Evolutionary conservation across 345 rosid genomes (phyloP).

Genomic region (Excoecaria cochinchinensis): DNA sequence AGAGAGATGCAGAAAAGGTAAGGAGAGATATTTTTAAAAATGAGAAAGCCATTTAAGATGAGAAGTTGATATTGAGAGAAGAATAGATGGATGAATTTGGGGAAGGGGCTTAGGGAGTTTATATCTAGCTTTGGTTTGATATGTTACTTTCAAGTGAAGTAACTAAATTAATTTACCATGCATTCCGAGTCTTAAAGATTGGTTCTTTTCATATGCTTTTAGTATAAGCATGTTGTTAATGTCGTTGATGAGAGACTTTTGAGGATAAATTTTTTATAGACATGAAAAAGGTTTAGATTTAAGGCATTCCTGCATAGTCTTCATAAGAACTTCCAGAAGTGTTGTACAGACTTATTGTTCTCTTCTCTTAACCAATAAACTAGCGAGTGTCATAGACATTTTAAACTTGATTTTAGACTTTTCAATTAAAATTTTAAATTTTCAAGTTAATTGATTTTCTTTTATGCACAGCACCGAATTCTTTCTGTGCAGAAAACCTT

Average conservation of each 20-base stretch:
- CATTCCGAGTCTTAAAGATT: constrained; percentile 45
- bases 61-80: background rate
- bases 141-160: constrained; percentile 61
- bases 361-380: too few species aligned
- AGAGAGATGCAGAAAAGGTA: constrained; percentile 33
- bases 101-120: constrained; percentile 16
- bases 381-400: too few species aligned
- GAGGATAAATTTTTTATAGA: background rate
- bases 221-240: constrained; percentile 28
- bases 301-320: too few species aligned
- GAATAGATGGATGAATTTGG: constrained; percentile 24
- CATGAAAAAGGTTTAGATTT: background rate
- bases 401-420: too few species aligned
- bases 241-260: background rate
- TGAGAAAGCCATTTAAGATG: constrained; percentile 37
- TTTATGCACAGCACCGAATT: too few species aligned
- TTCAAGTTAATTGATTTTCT: too few species aligned
- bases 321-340: too few species aligned
- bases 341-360: too few species aligned
- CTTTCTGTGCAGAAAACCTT: too few species aligned
- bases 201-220: constrained; percentile 42
- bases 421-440: too few species aligned
- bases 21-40: constrained; percentile 31
- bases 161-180: constrained; percentile 22
- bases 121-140: constrained; percentile 27